Percentiles rank a stretch among this genome's conserved stretches.
Conservation (phyloP, 257 asterid genomes). For the Solanum gracilifrons region DNA sequence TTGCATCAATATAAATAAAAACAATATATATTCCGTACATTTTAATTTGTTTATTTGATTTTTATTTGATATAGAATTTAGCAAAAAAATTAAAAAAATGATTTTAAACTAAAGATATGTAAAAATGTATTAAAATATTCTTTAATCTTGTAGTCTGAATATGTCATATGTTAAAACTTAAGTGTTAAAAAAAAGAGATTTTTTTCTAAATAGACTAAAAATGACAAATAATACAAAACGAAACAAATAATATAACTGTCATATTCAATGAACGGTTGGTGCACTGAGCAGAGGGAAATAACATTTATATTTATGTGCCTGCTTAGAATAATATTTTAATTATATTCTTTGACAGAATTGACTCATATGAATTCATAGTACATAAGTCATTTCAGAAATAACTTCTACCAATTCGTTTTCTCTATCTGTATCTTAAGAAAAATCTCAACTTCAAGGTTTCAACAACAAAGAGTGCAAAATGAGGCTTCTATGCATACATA, state of each 20-base stretch:
- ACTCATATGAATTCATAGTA: not conserved
- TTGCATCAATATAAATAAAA: not conserved
- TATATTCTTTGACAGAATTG: not conserved
- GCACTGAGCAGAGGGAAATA: not conserved
- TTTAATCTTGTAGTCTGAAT: accelerated
- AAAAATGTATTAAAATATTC: not conserved
- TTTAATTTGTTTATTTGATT: not conserved
- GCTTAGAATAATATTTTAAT: not conserved
- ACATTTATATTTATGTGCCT: not conserved
- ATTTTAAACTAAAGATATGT: not conserved
- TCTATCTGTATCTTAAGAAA: not conserved
- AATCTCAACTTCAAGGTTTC: not conserved
- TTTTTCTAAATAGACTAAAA: not conserved
- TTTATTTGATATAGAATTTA: not conserved
- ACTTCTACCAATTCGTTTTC: not conserved
- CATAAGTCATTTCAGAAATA: not conserved
- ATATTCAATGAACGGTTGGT: not conserved
- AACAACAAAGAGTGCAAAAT: not conserved
- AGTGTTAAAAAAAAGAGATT: not conserved
- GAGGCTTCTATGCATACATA: not conserved
- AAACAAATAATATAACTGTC: not conserved
- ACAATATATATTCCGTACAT: not conserved
- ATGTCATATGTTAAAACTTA: not conserved
- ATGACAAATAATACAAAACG: not conserved
- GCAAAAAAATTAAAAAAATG: accelerated